These are phyloP conservation scores for Nemania abortiva DNA, from an alignment of 2,329 filamentous ascomycete species.

Conservation along the genomic window DNA sequence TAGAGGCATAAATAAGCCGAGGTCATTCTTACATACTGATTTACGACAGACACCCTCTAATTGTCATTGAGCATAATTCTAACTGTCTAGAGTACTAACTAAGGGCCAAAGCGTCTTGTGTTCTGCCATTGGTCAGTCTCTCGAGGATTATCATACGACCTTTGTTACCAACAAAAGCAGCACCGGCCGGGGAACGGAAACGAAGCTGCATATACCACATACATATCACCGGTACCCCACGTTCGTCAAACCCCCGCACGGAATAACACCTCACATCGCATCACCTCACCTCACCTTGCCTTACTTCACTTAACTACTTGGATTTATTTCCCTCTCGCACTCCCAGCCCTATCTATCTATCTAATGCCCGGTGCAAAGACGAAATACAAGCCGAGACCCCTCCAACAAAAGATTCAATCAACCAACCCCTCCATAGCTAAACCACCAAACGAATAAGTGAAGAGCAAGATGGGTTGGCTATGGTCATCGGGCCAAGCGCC, in stretches of 20 bases:
- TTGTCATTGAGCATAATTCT: neutral
- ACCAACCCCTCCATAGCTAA: neutral
- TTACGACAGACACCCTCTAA: neutral
- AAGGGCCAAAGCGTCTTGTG: neutral
- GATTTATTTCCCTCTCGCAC: neutral
- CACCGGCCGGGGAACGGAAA: neutral
- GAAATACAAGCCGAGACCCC: neutral
- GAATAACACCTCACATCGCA: neutral
- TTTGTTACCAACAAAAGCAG: slow-evolving; percentile 9
- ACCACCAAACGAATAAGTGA: neutral
- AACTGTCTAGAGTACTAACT: neutral
- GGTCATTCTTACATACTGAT: neutral
- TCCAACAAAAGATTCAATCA: neutral
- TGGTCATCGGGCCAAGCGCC: slow-evolving; percentile 36
- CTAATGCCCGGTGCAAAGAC: neutral
- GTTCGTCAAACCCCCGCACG: slow-evolving; percentile 23
- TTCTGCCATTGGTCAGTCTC: slow-evolving; percentile 15
- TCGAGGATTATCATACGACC: slow-evolving; percentile 16
- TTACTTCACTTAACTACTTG: neutral
- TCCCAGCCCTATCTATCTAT: neutral
- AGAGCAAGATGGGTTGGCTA: slow-evolving; percentile 67
- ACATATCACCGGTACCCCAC: slow-evolving; percentile 26
- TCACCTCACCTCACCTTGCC: neutral
- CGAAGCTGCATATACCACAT: neutral
- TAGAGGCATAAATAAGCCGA: neutral